phyloP scores from a whole-genome alignment of 257 asterid species.

The Jasminum sambac region DNA sequence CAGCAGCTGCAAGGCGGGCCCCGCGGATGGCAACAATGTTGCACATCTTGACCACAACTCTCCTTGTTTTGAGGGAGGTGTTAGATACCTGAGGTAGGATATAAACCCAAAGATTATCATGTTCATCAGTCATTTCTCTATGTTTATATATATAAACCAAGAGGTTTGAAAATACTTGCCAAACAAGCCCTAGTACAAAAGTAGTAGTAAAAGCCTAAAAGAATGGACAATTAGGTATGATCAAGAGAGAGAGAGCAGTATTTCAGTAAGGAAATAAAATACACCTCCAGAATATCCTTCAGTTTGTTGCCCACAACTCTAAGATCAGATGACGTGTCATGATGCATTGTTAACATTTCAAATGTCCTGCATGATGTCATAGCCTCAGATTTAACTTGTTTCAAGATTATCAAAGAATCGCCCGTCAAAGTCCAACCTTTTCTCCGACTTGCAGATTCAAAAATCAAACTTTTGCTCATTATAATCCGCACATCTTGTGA shows the following conservation, averaged over 20 bases:
- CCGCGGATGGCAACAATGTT: constrained; percentile 72
- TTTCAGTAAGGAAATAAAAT: not conserved
- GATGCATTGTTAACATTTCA: constrained; percentile 93
- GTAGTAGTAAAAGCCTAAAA: too few species aligned
- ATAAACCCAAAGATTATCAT: too few species aligned
- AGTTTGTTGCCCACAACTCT: constrained; percentile 61
- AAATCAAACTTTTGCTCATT: too few species aligned
- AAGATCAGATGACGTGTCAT: constrained; percentile 75
- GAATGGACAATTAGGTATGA: not conserved
- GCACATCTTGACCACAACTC: constrained; percentile 63
- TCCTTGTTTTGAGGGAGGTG: constrained; percentile 59
- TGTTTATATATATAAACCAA: too few species aligned
- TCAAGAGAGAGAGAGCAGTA: not conserved
- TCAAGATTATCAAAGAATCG: not conserved
- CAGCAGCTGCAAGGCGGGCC: constrained; percentile 87
- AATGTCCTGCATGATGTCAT: constrained; percentile 68
- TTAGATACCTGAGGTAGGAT: constrained; percentile 48
- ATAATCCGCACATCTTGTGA: too few species aligned
- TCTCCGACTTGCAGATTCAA: too few species aligned
- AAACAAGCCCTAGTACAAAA: too few species aligned
- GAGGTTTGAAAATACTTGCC: too few species aligned
- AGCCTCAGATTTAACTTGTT: not conserved
- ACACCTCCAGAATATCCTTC: constrained; percentile 68
- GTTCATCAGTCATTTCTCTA: too few species aligned
- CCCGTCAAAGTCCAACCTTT: too few species aligned